Evolutionary conservation across 2,329 filamentous ascomycete species (phyloP).

Genomic region (Colletotrichum tropicale): DNA sequence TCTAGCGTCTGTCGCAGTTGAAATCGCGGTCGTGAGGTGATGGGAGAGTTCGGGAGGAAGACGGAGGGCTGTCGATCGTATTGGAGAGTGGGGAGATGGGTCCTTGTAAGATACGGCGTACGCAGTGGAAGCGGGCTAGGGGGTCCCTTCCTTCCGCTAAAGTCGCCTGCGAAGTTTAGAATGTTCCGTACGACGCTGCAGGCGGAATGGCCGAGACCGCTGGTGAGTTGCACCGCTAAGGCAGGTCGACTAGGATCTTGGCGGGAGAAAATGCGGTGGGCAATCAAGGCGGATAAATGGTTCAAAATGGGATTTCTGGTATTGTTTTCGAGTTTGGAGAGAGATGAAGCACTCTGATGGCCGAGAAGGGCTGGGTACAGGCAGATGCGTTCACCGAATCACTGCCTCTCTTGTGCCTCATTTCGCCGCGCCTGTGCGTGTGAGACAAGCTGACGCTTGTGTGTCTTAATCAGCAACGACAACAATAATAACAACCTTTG

Average conservation of each 20-base stretch:
- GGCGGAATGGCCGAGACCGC: slow-evolving; percentile 15
- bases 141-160: not conserved
- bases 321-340: not conserved
- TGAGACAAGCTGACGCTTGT: not conserved
- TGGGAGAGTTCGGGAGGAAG: not conserved
- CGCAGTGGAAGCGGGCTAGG: not conserved
- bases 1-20: not conserved
- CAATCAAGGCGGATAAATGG: not conserved
- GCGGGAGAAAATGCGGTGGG: not conserved
- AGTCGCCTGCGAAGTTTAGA: slow-evolving; percentile 2
- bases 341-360: not conserved
- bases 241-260: not conserved
- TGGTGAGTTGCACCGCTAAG: slow-evolving; percentile 11
- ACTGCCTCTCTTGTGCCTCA: not conserved
- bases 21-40: not conserved
- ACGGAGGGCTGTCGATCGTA: slow-evolving; percentile 3
- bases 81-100: slow-evolving; percentile 7
- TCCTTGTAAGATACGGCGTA: not conserved
- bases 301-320: not conserved
- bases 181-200: not conserved
- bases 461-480: not conserved
- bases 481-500: not conserved
- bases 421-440: not conserved
- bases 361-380: not conserved
- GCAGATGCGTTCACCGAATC: not conserved